Conservation (phyloP, 2,329 filamentous ascomycete species). For the Colletotrichum destructivum region DNA sequence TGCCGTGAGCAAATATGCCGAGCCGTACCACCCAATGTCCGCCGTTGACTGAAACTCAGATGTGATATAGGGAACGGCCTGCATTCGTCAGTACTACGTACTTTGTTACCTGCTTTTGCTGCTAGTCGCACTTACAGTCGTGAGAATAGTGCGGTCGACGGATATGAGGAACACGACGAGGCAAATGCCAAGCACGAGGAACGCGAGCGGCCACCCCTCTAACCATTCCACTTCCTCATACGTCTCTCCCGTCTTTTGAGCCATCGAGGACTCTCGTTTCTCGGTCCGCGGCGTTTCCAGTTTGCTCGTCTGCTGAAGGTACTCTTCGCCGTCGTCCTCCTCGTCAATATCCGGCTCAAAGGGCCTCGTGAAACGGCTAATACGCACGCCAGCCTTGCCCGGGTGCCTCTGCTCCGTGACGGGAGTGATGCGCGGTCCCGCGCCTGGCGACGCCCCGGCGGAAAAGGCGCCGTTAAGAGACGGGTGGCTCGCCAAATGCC, state of each 20-base stretch:
- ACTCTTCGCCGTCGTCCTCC: conserved; percentile 20
- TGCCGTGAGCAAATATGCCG: conserved; percentile 55
- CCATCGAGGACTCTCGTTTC: conserved; percentile 1
- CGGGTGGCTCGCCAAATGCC: conserved; percentile 35
- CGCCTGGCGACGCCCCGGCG: not conserved
- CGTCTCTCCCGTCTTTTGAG: not conserved
- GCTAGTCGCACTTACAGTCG: conserved; percentile 11
- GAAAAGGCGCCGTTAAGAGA: conserved; percentile 12
- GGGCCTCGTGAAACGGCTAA: conserved; percentile 37
- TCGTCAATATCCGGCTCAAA: conserved; percentile 36
- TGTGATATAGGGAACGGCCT: conserved; percentile 60
- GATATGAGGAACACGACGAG: conserved; percentile 35
- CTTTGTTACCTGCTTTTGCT: not conserved
- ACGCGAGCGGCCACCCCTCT: conserved; percentile 30
- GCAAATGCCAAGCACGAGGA: conserved; percentile 31
- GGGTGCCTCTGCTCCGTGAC: conserved; percentile 35
- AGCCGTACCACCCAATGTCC: conserved; percentile 65
- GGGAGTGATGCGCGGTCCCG: conserved; percentile 4
- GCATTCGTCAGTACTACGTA: not conserved
- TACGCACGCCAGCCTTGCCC: conserved; percentile 36
- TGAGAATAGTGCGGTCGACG: conserved; percentile 30
- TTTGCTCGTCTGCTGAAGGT: conserved; percentile 11
- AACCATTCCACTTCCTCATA: not conserved
- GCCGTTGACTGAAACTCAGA: conserved; percentile 54
- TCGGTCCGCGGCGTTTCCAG: conserved; percentile 2